phyloP scores from a whole-genome alignment of 2,329 filamentous ascomycete species.

The Penicillium sp. region DNA sequence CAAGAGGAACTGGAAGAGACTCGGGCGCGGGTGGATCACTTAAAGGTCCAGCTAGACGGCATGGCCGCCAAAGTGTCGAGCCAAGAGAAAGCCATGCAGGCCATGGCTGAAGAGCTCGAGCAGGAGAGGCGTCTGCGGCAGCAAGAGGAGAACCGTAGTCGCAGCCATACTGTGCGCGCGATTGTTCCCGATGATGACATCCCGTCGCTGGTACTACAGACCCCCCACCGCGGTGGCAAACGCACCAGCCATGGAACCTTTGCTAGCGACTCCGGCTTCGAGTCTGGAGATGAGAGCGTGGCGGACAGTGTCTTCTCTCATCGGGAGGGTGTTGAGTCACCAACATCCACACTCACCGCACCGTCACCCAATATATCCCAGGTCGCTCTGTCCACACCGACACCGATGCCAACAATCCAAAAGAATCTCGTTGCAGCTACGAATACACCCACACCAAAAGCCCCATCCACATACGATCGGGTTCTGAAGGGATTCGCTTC shows the following conservation, averaged over 20 bases:
- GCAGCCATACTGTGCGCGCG: constrained; percentile 33
- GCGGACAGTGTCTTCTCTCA: constrained; percentile 50
- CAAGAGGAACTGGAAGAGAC: constrained; percentile 63
- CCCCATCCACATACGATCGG: constrained; percentile 43
- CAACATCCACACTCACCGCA: constrained; percentile 36
- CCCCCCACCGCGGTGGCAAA: constrained; percentile 35
- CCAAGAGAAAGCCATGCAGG: constrained; percentile 58
- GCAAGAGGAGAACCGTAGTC: constrained; percentile 40
- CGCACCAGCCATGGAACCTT: constrained; percentile 42
- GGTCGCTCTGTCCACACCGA: constrained; percentile 30
- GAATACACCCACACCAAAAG: constrained; percentile 21
- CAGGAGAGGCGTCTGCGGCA: constrained; percentile 43
- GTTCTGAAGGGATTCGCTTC: constrained; percentile 44
- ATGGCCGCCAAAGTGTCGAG: constrained; percentile 57
- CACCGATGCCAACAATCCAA: constrained; percentile 33
- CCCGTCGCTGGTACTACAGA: constrained; percentile 36
- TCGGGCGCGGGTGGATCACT: constrained; percentile 56
- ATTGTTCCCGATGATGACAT: constrained; percentile 33
- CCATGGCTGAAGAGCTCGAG: constrained; percentile 50
- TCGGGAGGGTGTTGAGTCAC: constrained; percentile 34
- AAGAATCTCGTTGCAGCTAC: constrained; percentile 29
- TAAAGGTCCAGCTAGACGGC: constrained; percentile 62
- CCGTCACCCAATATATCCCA: constrained; percentile 40
- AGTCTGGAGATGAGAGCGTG: constrained; percentile 57
- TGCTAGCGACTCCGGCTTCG: constrained; percentile 59